Evolutionary conservation across 306 rosid genomes (phyloP).

Genomic region (Pachyrhizus erosus): DNA sequence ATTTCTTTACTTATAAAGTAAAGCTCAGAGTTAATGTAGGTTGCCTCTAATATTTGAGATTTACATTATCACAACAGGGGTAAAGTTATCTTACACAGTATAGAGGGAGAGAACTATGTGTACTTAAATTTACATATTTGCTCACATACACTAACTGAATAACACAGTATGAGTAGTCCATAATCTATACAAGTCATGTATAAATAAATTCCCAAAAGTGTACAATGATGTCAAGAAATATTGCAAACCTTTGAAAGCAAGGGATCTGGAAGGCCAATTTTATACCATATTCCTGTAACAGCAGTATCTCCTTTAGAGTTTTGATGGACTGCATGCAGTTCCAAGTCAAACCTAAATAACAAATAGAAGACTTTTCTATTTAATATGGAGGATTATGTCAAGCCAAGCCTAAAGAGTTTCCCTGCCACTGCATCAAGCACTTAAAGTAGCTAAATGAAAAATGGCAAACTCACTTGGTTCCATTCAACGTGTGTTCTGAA

Average conservation of each 20-base stretch:
- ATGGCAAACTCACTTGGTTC: slow-evolving; percentile 53
- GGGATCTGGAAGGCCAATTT: slow-evolving; percentile 65
- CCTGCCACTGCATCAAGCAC: neutral
- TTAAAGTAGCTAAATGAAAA: neutral
- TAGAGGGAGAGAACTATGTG: neutral
- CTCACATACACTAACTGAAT: neutral
- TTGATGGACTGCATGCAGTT: slow-evolving; percentile 66
- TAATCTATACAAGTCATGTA: neutral
- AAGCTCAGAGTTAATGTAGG: neutral
- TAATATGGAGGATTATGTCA: neutral
- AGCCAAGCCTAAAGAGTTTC: neutral
- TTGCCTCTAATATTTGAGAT: neutral
- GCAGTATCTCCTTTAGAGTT: slow-evolving; percentile 54
- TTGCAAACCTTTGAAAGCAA: slow-evolving; percentile 66
- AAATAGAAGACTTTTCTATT: neutral
- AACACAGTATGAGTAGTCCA: too few relatives aligned
- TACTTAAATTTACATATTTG: neutral
- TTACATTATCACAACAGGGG: neutral
- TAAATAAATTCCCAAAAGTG: neutral
- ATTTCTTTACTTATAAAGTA: neutral
- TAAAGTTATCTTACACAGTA: neutral
- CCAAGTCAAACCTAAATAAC: slow-evolving; percentile 63
- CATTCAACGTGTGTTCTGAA: slow-evolving; percentile 79
- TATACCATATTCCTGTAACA: slow-evolving; percentile 65
- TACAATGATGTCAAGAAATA: neutral